These are phyloP conservation scores for Ehretia macrophylla DNA, from an alignment of 257 asterid genomes.

Conservation along the genomic window DNA sequence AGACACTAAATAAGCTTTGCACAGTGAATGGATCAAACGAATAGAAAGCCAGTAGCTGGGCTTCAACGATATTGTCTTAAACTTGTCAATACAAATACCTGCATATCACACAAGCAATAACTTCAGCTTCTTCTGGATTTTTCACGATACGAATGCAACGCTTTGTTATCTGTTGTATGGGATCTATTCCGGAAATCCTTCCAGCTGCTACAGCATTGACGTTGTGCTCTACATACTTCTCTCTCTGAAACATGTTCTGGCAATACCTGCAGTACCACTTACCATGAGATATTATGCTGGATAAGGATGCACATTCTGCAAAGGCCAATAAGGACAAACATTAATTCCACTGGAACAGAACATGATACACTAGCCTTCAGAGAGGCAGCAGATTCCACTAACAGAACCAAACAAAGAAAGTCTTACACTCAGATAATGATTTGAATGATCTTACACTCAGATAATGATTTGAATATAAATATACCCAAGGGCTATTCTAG, in stretches of 20 bases:
- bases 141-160: conserved; percentile 86
- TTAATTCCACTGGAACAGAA: conserved; percentile 10
- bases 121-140: conserved; percentile 89
- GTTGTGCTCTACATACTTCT: conserved; percentile 64
- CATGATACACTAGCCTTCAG: neutral
- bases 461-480: neutral
- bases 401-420: neutral
- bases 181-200: conserved; percentile 66
- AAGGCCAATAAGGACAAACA: conserved; percentile 14
- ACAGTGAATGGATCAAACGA: neutral
- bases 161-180: conserved; percentile 71
- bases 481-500: neutral
- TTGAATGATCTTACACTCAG: neutral
- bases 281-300: conserved; percentile 70
- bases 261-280: conserved; percentile 98
- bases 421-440: neutral
- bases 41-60: neutral
- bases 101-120: conserved; percentile 94
- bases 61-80: neutral
- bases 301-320: conserved; percentile 89
- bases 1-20: conserved; percentile 1
- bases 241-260: conserved; percentile 84
- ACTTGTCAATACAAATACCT: conserved; percentile 40
- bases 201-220: conserved; percentile 96
- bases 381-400: neutral